Base-by-base conservation (phyloP, 306 rosid genomes). In the Citrullus amarus region DNA sequence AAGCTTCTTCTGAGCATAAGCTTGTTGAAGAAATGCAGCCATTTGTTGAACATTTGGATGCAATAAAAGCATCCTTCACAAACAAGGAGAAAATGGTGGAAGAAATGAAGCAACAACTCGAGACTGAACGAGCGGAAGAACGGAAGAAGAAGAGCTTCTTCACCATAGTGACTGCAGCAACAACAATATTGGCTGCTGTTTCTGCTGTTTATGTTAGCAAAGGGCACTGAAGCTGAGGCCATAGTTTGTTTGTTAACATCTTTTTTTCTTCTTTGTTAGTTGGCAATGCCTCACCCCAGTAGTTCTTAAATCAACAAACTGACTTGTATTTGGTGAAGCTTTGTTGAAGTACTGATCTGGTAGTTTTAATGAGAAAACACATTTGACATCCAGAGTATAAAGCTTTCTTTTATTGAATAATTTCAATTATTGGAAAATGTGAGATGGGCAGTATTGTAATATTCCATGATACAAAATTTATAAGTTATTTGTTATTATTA, bases 121-220 rank as follows among this genome's bases (percentile, higher is more conserved):
- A 78, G 48, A 56, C 76, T 0, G 30, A 85, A 70, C 85, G 66
- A 63, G 81, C 72, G 0, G 84, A 88, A 80, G 89, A 88, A 13
- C 86, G 82, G 13, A 88, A 81, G 88, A 86, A 78, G 83, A 90
- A 85, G 83, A 84, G 81, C 61, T 82, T 95, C 12, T 92, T 88
- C 93, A 82, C 93, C 51, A 43, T 82, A 61, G 69, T 92, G 72
- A 86, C 93, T 10, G 88, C 97, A 51, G 97, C 91, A 22, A 82
- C 93, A 46, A 84, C 97, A 43, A 50, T 90, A 58, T 34, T 92
- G 46, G 96, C 89, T 43, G 97, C 93, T 30, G 96, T 83, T 0
- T 79, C 93, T 6, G 82, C 89, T 80, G 88, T 94, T 4, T 88
- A 91, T 82, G 88, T 81, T 78, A 86, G 96, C 30, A 92, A 80